These are phyloP conservation scores for Starmerella tilneyi DNA, from an alignment of 805 yeast species.

Conservation along the genomic window DNA sequence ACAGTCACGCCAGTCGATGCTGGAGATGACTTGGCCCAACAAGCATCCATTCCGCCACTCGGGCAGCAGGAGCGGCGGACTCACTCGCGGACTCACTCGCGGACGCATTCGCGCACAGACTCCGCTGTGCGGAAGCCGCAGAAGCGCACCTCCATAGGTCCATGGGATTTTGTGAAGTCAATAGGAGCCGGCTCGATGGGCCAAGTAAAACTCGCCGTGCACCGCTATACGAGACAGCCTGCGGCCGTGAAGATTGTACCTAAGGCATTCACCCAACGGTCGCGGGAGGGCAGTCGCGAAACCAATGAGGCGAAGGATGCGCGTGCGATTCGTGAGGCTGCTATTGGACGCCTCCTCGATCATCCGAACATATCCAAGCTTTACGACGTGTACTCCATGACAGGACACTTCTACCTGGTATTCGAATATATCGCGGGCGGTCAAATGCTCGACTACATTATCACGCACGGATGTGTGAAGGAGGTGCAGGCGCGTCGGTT, in stretches of 20 bases:
- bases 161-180: constrained; percentile 91
- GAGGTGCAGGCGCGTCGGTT: constrained; percentile 91
- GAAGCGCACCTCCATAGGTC: constrained; percentile 79
- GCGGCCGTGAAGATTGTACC: constrained; percentile 88
- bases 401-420: constrained; percentile 91
- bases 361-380: constrained; percentile 89
- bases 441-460: constrained; percentile 92
- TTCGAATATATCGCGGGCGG: constrained; percentile 97
- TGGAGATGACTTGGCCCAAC: not conserved
- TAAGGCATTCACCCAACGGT: constrained; percentile 59
- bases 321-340: constrained; percentile 90
- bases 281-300: constrained; percentile 26
- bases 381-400: constrained; percentile 91
- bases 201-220: constrained; percentile 87
- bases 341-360: constrained; percentile 75
- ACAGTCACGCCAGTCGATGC: no score
- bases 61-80: constrained; percentile 3
- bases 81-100: constrained; percentile 3
- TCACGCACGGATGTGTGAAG: constrained; percentile 86
- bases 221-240: constrained; percentile 60
- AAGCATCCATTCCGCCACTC: not conserved
- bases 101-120: not conserved
- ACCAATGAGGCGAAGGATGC: constrained; percentile 59
- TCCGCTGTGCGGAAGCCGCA: constrained; percentile 13
- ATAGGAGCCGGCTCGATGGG: constrained; percentile 99